Base-by-base conservation (phyloP, 2,329 filamentous ascomycete species). In the Chrysoporthe cubensis region DNA sequence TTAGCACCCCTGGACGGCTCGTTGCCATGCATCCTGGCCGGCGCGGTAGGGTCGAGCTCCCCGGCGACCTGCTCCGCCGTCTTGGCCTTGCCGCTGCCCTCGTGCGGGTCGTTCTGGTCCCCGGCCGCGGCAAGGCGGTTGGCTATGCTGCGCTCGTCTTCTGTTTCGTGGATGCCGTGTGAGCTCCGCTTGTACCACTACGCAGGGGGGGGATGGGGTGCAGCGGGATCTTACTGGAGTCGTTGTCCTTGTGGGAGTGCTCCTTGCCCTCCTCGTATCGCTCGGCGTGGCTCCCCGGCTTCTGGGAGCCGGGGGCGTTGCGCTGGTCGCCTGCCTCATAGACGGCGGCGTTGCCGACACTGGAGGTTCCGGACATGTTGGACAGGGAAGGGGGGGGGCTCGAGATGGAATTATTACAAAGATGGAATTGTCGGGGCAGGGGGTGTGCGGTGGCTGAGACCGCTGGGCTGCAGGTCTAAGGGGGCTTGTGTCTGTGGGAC, bases 251-350 rank as follows among this genome's bases (percentile, higher is more conserved):
- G 79, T 96, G 92, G 63, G 90, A 90, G 77, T 91, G 83, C 68
- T 85, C 78, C 77, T 90, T 83, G 73, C 93, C 92, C 81, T 95
- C 90, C 70, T 94, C 82, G 81, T 87, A 96, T 68, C 88, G 84
- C 60, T 86, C 81, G 34, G 84, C 82, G 44, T 69, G 62, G 16
- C 67, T 46, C 50, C 84, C 79, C 57, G 84, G 79, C 14, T 75
- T 56, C 74, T 87, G 81, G 4, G 85, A 82, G 67, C 85, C 76
- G 68, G 87, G 84, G 69, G 79, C 77, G 77, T 88, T 93, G 74
- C 87, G 86, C 83, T 95, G 92, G 80, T 96, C 91, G 67, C 89
- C 90, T 66, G 85, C 89, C 81, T 94, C 91, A 80, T 96, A 94
- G 77, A 93, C 80, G 69, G 80, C 77, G 71, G 80, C 74, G 77